phyloP scores from a whole-genome alignment of 2,329 filamentous ascomycete genomes.

The Botrytis galanthina region DNA sequence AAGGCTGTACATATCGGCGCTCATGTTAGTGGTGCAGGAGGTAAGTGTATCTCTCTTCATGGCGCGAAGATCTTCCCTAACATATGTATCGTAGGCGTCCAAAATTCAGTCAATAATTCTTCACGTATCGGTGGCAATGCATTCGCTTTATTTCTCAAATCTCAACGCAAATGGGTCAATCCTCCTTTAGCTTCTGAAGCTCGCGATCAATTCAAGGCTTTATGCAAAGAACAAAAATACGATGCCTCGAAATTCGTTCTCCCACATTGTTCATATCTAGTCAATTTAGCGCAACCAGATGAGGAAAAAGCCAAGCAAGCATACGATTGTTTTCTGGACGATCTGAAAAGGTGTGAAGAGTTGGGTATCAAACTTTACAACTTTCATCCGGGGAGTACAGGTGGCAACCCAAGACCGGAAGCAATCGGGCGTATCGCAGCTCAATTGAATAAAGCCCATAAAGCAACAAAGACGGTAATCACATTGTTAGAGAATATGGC shows the following conservation, averaged over 20 bases:
- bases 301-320: slow-evolving; percentile 78
- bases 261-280: slow-evolving; percentile 92
- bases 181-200: slow-evolving; percentile 70
- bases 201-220: slow-evolving; percentile 64
- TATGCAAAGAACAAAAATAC: slow-evolving; percentile 69
- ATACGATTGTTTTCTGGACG: slow-evolving; percentile 82
- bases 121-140: slow-evolving; percentile 84
- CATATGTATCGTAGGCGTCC: slow-evolving; percentile 61
- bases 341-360: slow-evolving; percentile 78
- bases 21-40: slow-evolving; percentile 87
- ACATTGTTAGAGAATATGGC: slow-evolving; percentile 97
- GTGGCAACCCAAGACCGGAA: slow-evolving; percentile 61
- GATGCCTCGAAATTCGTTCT: slow-evolving; percentile 71
- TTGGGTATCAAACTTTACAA: slow-evolving; percentile 94
- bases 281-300: slow-evolving; percentile 89
- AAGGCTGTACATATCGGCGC: slow-evolving; percentile 80
- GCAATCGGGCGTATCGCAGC: slow-evolving; percentile 77
- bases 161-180: slow-evolving; percentile 90
- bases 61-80: slow-evolving; percentile 17
- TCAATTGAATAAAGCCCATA: slow-evolving; percentile 79
- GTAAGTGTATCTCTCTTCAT: slow-evolving; percentile 45
- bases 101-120: slow-evolving; percentile 80
- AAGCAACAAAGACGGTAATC: slow-evolving; percentile 70
- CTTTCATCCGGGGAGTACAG: slow-evolving; percentile 89
- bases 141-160: slow-evolving; percentile 94